Base-by-base conservation (phyloP, 2,329 filamentous ascomycete species). In the Teratosphaeria epicoccoides region DNA sequence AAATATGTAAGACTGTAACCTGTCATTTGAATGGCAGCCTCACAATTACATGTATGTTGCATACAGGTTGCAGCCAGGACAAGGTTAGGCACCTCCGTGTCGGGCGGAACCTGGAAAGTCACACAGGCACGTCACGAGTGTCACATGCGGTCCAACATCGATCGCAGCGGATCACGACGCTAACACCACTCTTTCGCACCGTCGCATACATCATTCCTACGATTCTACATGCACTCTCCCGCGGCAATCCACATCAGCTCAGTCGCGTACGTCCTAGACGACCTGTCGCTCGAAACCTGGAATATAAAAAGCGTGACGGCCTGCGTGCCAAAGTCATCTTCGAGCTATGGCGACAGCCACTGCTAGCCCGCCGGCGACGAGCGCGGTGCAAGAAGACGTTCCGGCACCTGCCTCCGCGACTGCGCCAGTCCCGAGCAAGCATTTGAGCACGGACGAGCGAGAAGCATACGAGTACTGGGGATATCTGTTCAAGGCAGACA, bases 391-490 rank as follows among this genome's bases (percentile, higher is more conserved):
- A 17, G 33, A 40, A 40, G 33, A 40, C 33, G 20, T 20, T 7
- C n/a, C 33, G 14, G 9, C 33, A 17, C 33, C 33, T 17, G 33
- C 14, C 33, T 40, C 33, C 17, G n/a, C 33, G 33, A 17, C 33
- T 40, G 33, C 33, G 33, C 33, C 33, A 7, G 33, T 40, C 7
- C 33, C 33, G n/a, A 40, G n/a, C n/a, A 40, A 20, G 33, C 33
- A 20, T 17, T 7, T 7, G n/a, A 40, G 33, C 33, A 20, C 33
- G 24, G 66, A 65, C 33, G 53, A 66, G 44, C 59, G 61, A 51
- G 74, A 76, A 62, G 73, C 74, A 5, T 67, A 66, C 49, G 66
- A 76, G 55, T 76, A 75, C 57, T 76, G 74, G 74, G 73, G 72
- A 11, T 76, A 75, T 55, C 62, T 77, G 33, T 72, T 77, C 63